Evolutionary conservation across 2,329 filamentous ascomycete genomes (phyloP).

Genomic region (Herpotrichia juniperi): DNA sequence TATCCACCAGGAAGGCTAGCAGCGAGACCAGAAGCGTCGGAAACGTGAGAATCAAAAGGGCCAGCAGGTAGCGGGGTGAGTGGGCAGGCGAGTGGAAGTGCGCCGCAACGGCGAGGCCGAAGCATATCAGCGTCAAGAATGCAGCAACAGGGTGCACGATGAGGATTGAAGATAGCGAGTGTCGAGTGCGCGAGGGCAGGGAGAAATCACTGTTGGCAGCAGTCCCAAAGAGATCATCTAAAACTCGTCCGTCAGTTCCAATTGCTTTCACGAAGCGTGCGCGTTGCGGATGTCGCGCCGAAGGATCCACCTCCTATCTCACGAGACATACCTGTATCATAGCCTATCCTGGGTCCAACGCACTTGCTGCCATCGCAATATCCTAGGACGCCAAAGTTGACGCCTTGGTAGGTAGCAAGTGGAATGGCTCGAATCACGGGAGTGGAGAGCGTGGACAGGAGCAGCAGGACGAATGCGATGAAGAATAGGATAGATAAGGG

Average conservation of each 20-base stretch:
- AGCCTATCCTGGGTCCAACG: constrained; percentile 79
- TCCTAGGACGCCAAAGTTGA: constrained; percentile 91
- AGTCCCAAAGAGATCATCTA: constrained; percentile 57
- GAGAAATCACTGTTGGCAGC: constrained; percentile 60
- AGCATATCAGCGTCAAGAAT: constrained; percentile 82
- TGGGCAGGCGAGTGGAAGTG: constrained; percentile 90
- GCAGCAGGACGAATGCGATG: constrained; percentile 80
- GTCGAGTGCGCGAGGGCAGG: constrained; percentile 68
- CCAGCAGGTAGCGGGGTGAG: constrained; percentile 85
- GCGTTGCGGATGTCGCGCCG: neutral
- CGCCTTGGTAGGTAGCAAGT: constrained; percentile 75
- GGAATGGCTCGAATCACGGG: constrained; percentile 87
- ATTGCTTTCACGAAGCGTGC: neutral
- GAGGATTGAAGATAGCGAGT: constrained; percentile 82
- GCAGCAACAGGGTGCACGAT: constrained; percentile 93
- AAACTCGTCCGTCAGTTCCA: neutral
- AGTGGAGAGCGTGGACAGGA: constrained; percentile 88
- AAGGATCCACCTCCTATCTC: neutral
- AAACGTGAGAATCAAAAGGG: constrained; percentile 83
- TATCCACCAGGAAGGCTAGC: constrained; percentile 89
- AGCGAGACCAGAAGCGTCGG: constrained; percentile 83
- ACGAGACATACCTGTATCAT: constrained; percentile 73
- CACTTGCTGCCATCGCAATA: constrained; percentile 74
- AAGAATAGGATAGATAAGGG: constrained; percentile 86
- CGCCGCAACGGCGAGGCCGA: constrained; percentile 77